A percentile compares a stretch with the other conserved stretches of the same genome.
These are phyloP conservation scores for Grigorovia jiainica DNA, from an alignment of 805 yeast genomes.

Conservation along the genomic window DNA sequence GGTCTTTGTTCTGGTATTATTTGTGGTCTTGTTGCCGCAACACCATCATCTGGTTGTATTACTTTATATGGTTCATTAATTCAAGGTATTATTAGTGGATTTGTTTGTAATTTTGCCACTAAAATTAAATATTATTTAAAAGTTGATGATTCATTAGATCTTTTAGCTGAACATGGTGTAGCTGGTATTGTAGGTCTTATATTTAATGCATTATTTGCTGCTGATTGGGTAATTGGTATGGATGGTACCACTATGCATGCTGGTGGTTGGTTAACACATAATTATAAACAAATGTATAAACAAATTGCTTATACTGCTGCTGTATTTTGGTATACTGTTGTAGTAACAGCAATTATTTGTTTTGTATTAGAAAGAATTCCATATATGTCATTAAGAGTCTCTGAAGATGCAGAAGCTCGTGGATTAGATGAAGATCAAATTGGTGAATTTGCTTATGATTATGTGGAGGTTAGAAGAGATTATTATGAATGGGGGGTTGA, in stretches of 20 bases:
- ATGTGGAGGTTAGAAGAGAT: constrained; percentile 92
- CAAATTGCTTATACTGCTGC: constrained; percentile 81
- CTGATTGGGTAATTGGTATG: constrained; percentile 79
- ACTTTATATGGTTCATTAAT: constrained; percentile 87
- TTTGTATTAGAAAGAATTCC: constrained; percentile 69
- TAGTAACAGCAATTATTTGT: constrained; percentile 70
- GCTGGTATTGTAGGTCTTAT: constrained; percentile 87
- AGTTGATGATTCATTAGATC: constrained; percentile 90
- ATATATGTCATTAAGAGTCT: constrained; percentile 68
- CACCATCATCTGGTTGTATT: constrained; percentile 87
- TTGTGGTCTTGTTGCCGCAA: constrained; percentile 93
- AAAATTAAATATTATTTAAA: constrained; percentile 69
- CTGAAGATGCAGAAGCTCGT: constrained; percentile 73
- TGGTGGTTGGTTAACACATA: constrained; percentile 90
- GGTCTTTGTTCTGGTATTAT: constrained; percentile 93
- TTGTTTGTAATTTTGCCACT: constrained; percentile 83
- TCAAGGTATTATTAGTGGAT: constrained; percentile 72
- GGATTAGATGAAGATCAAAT: constrained; percentile 97
- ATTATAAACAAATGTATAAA: constrained; percentile 84
- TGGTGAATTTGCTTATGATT: constrained; percentile 98
- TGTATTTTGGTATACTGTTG: constrained; percentile 61
- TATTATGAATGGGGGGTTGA: constrained; percentile 45
- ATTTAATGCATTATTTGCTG: constrained; percentile 85
- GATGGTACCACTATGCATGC: constrained; percentile 76
- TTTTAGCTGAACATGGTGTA: constrained; percentile 96